These are phyloP conservation scores for Penicillium samsonianum DNA, from an alignment of 495 filamentous ascomycete species.

Conservation along the genomic window DNA sequence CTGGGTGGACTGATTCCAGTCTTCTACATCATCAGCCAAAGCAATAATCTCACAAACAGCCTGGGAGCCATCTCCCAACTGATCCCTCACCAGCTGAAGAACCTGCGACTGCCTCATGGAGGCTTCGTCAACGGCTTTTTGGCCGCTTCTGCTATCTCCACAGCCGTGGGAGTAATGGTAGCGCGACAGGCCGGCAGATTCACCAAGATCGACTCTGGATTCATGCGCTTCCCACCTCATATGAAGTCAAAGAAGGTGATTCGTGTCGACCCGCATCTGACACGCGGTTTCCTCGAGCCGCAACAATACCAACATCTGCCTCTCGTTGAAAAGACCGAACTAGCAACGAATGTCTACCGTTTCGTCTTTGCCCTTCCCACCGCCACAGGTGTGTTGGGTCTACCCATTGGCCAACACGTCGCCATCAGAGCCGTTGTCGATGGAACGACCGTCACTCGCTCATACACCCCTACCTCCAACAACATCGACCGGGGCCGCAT, in stretches of 20 bases:
- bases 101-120: slow-evolving; percentile 21
- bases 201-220: slow-evolving; percentile 36
- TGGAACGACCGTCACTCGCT: slow-evolving; percentile 43
- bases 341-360: slow-evolving; percentile 50
- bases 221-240: slow-evolving; percentile 43
- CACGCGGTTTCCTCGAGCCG: slow-evolving; percentile 45
- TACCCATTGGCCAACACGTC: slow-evolving; percentile 56
- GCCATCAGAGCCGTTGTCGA: slow-evolving; percentile 50
- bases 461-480: slow-evolving; percentile 56
- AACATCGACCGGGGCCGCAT: slow-evolving; percentile 49
- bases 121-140: slow-evolving; percentile 41
- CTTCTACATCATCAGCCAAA: slow-evolving; percentile 16
- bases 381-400: slow-evolving; percentile 42
- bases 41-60: slow-evolving; percentile 8
- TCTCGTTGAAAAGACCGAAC: slow-evolving; percentile 42
- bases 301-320: slow-evolving; percentile 48
- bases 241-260: slow-evolving; percentile 32
- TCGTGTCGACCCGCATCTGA: slow-evolving; percentile 36
- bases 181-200: slow-evolving; percentile 28
- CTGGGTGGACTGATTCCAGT: slow-evolving; percentile 20
- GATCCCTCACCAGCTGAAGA: slow-evolving; percentile 19
- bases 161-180: slow-evolving; percentile 24
- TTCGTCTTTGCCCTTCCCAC: slow-evolving; percentile 52
- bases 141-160: slow-evolving; percentile 31
- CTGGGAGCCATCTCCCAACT: slow-evolving; percentile 15